Evolutionary conservation across 129 eudicot species (phyloP).

Genomic region (Artemisia argyi): DNA sequence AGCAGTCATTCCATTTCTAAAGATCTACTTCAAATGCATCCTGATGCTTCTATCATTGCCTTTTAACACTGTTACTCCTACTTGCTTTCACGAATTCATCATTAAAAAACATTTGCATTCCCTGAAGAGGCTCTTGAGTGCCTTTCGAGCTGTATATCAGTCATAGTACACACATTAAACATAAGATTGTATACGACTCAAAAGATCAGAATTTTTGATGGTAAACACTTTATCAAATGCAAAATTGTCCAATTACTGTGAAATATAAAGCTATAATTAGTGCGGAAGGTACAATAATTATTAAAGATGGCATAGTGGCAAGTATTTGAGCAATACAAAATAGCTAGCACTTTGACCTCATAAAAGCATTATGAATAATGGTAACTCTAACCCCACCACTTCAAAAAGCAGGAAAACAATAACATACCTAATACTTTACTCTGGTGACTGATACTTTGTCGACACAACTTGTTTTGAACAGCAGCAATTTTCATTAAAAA

Average conservation of each 20-base stretch:
- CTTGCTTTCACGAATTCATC: too few species aligned
- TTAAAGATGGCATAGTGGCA: too few species aligned
- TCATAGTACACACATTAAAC: not conserved
- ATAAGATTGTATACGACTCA: not conserved
- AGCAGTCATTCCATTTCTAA: not conserved
- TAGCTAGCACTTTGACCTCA: not conserved
- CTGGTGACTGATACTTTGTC: too few species aligned
- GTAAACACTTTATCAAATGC: not conserved
- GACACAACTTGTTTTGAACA: too few species aligned
- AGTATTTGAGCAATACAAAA: too few species aligned
- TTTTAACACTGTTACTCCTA: too few species aligned
- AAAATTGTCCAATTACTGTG: not conserved
- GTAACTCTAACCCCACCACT: not conserved
- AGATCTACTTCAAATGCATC: not conserved
- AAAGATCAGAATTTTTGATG: not conserved
- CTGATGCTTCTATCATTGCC: too few species aligned
- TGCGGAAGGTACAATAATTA: too few species aligned
- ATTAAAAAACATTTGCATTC: not conserved
- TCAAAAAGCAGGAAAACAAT: not conserved
- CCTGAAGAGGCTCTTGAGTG: not conserved
- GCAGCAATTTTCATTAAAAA: not conserved
- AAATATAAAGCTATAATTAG: too few species aligned
- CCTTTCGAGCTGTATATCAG: not conserved
- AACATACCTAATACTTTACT: not conserved
- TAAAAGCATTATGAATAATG: not conserved